These are phyloP conservation scores for Podospora conica DNA, from an alignment of 495 filamentous ascomycete genomes.

Conservation along the genomic window DNA sequence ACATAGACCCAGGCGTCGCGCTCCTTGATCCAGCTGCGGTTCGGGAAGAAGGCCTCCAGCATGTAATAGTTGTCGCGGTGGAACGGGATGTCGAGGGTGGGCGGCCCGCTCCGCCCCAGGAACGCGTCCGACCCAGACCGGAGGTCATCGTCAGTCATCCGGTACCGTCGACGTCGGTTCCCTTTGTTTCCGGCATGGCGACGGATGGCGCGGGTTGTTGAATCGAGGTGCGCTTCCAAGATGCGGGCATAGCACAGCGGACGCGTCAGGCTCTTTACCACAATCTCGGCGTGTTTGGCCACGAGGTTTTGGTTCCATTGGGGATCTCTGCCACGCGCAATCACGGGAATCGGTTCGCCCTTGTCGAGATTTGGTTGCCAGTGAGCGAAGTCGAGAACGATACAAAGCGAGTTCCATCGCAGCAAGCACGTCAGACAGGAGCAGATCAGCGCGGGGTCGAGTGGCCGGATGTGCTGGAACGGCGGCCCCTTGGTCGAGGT, in stretches of 20 bases:
- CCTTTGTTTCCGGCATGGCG: constrained; percentile 42
- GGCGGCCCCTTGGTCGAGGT: constrained; percentile 34
- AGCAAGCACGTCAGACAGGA: constrained; percentile 48
- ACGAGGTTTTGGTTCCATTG: constrained; percentile 44
- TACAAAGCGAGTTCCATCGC: constrained; percentile 46
- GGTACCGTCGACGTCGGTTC: constrained; percentile 42
- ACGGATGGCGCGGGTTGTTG: constrained; percentile 43
- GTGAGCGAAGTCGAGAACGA: constrained; percentile 48
- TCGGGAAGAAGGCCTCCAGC: constrained; percentile 45
- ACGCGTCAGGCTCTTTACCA: constrained; percentile 35
- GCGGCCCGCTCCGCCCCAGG: constrained; percentile 39
- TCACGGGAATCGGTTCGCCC: constrained; percentile 45
- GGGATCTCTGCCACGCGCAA: constrained; percentile 37
- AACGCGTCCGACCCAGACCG: constrained; percentile 41
- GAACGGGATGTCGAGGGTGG: constrained; percentile 44
- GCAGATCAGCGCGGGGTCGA: constrained; percentile 38
- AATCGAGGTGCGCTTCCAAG: constrained; percentile 46
- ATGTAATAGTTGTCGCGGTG: constrained; percentile 51
- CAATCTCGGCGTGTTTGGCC: constrained; percentile 32
- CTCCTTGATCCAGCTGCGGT: constrained; percentile 38
- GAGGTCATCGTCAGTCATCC: constrained; percentile 40
- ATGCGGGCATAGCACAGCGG: constrained; percentile 45
- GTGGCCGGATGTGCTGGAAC: constrained; percentile 42
- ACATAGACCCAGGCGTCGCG: constrained; percentile 39
- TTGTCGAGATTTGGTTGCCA: constrained; percentile 47